Conservation (phyloP, 441 rosid species). For the Raphanus hybrid region DNA sequence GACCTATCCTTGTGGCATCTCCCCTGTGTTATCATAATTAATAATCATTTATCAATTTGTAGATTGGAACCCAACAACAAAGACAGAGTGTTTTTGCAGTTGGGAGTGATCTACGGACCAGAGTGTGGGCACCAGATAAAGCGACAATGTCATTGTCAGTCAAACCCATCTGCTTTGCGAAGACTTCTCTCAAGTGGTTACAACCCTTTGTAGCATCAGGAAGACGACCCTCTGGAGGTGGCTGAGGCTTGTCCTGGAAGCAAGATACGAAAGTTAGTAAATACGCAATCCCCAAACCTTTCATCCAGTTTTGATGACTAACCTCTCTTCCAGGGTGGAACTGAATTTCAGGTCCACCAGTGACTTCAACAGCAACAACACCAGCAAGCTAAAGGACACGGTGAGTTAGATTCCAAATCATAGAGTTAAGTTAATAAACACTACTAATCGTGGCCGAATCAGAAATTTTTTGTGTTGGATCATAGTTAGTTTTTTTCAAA, state of each 20-base stretch:
- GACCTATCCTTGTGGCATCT: constrained; percentile 95
- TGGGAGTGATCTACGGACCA: constrained; percentile 53
- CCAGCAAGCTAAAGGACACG: constrained; percentile 69
- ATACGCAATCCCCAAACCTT: background rate
- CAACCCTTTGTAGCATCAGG: constrained; percentile 88
- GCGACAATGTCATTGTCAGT: constrained; percentile 89
- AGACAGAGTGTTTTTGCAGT: background rate
- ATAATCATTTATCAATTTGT: background rate
- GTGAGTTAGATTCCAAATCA: constrained; percentile 3
- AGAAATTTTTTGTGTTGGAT: too few species aligned
- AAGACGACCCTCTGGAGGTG: constrained; percentile 96
- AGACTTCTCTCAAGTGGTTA: constrained; percentile 85
- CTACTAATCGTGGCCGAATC: background rate
- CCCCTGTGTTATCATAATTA: constrained; percentile 55
- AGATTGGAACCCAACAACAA: background rate
- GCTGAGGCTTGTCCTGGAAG: constrained; percentile 79
- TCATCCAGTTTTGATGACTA: constrained; percentile 9
- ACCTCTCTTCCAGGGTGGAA: constrained; percentile 99
- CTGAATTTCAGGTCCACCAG: constrained; percentile 96
- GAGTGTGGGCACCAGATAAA: constrained; percentile 94
- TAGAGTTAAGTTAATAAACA: background rate
- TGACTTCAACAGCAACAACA: constrained; percentile 85
- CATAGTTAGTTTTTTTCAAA: too few species aligned
- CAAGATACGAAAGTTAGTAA: constrained; percentile 11
- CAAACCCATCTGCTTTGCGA: constrained; percentile 75